Conservation (phyloP, 805 yeast genomes). For the Saccharomycopsis javanensis region DNA sequence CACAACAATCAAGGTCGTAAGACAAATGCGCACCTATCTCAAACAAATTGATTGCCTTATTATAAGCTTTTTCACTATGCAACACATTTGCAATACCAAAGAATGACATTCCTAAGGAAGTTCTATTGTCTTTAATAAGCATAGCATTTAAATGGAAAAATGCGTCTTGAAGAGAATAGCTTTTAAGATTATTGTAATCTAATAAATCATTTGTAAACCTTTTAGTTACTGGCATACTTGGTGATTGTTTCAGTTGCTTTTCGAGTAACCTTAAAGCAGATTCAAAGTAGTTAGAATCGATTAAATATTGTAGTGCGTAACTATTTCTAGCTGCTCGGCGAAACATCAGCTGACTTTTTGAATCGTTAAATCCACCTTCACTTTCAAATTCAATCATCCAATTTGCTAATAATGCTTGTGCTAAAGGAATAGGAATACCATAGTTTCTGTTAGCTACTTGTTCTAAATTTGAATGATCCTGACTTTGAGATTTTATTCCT, state of each 20-base stretch:
- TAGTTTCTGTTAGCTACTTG: slow-evolving; percentile 7
- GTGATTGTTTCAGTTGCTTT: background rate
- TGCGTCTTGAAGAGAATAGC: slow-evolving; percentile 8
- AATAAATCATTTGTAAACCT: background rate
- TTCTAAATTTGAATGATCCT: slow-evolving; percentile 5
- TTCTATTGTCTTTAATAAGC: slow-evolving; percentile 16
- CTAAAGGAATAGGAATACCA: slow-evolving; percentile 18
- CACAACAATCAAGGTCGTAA: slow-evolving; percentile 17
- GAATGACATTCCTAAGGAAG: slow-evolving; percentile 15
- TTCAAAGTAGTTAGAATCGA: slow-evolving; percentile 8
- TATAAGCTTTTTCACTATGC: slow-evolving; percentile 9
- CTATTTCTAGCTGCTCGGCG: slow-evolving; percentile 14
- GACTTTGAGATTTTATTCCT: background rate
- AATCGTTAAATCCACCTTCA: slow-evolving; percentile 5
- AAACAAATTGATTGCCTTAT: slow-evolving; percentile 16
- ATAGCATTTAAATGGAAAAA: slow-evolving; percentile 8
- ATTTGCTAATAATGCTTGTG: slow-evolving; percentile 16
- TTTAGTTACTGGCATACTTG: background rate
- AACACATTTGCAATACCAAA: slow-evolving; percentile 16
- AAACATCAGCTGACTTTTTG: slow-evolving; percentile 7
- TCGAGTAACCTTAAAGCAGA: slow-evolving; percentile 2
- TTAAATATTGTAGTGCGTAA: slow-evolving; percentile 3
- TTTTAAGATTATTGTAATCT: background rate
- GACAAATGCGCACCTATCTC: slow-evolving; percentile 15
- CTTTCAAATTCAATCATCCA: slow-evolving; percentile 17